These are phyloP conservation scores for Arxiozyma bovina DNA, from an alignment of 1,139 yeast genomes.

Conservation along the genomic window DNA sequence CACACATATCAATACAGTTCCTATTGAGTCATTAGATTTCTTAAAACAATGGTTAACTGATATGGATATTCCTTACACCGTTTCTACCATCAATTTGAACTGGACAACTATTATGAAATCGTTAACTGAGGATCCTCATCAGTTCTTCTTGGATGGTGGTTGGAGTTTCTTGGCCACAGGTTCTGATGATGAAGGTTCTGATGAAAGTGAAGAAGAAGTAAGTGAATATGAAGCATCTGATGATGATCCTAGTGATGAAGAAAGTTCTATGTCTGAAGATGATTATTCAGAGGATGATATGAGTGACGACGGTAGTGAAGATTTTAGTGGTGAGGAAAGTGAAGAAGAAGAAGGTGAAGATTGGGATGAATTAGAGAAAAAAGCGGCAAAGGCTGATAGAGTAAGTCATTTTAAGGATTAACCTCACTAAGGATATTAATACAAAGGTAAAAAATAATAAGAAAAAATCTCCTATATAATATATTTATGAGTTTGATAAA, in stretches of 20 bases:
- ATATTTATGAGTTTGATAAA: neutral
- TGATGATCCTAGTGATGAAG: slow-evolving; percentile 71
- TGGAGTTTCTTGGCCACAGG: slow-evolving; percentile 84
- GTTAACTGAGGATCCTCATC: slow-evolving; percentile 83
- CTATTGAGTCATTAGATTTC: slow-evolving; percentile 84
- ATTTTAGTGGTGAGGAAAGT: slow-evolving; percentile 43
- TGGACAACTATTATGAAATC: slow-evolving; percentile 97
- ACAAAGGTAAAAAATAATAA: neutral
- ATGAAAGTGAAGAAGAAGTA: slow-evolving; percentile 42
- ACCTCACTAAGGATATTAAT: neutral
- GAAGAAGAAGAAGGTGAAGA: slow-evolving; percentile 58
- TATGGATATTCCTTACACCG: slow-evolving; percentile 89
- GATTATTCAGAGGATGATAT: slow-evolving; percentile 37
- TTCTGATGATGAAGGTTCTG: slow-evolving; percentile 56
- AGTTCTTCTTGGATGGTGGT: slow-evolving; percentile 89
- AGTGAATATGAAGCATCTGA: slow-evolving; percentile 38
- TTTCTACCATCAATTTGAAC: slow-evolving; percentile 90
- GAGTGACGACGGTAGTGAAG: slow-evolving; percentile 42
- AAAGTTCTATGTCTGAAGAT: slow-evolving; percentile 52
- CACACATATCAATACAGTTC: slow-evolving; percentile 88
- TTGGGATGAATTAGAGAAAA: slow-evolving; percentile 66
- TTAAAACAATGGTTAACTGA: slow-evolving; percentile 94
- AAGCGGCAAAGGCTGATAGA: slow-evolving; percentile 44
- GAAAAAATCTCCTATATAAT: no score
- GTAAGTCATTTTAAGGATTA: slow-evolving; percentile 28